Conservation (phyloP, 108 stramenopile species). For the Nitzschia sp. region DNA sequence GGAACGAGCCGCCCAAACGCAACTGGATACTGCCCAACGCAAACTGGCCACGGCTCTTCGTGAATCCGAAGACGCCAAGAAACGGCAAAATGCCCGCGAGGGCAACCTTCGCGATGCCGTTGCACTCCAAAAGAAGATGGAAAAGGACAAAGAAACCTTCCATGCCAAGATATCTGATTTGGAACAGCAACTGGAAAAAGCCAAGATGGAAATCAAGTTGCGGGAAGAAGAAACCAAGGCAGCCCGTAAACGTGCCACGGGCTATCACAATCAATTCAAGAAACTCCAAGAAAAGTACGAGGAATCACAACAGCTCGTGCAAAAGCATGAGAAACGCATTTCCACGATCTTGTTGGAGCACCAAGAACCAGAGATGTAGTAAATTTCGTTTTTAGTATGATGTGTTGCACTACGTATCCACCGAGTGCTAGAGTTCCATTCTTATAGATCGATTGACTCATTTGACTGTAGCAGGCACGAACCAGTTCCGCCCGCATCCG, state of each 20-base stretch:
- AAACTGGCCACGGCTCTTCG: slow-evolving; percentile 18
- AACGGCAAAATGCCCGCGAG: slow-evolving; percentile 14
- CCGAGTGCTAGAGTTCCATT: too few relatives aligned
- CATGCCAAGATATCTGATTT: slow-evolving; percentile 2
- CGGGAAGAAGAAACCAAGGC: slow-evolving; percentile 23
- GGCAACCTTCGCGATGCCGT: slow-evolving; percentile 24
- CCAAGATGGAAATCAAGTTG: slow-evolving; percentile 13
- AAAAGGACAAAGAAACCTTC: slow-evolving; percentile 8
- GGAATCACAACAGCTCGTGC: background rate
- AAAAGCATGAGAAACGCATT: slow-evolving; percentile 4
- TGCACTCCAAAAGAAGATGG: slow-evolving; percentile 21
- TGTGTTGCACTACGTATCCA: too few relatives aligned
- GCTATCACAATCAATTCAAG: slow-evolving; percentile 21
- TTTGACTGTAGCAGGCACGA: too few relatives aligned
- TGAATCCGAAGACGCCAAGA: slow-evolving; percentile 29
- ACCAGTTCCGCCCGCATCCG: too few relatives aligned
- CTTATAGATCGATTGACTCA: too few relatives aligned
- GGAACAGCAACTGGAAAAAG: slow-evolving; percentile 16
- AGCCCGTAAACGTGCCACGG: slow-evolving; percentile 18
- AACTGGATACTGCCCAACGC: slow-evolving; percentile 7
- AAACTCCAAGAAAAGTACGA: slow-evolving; percentile 29
- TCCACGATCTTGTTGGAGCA: too few relatives aligned
- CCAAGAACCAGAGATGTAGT: too few relatives aligned
- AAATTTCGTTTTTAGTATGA: too few relatives aligned
- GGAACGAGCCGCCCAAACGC: slow-evolving; percentile 1